A percentile compares a stretch with the other conserved stretches of the same genome.
phyloP scores from a whole-genome alignment of 1,139 yeast genomes.

The Saccharomyces hybrid region DNA sequence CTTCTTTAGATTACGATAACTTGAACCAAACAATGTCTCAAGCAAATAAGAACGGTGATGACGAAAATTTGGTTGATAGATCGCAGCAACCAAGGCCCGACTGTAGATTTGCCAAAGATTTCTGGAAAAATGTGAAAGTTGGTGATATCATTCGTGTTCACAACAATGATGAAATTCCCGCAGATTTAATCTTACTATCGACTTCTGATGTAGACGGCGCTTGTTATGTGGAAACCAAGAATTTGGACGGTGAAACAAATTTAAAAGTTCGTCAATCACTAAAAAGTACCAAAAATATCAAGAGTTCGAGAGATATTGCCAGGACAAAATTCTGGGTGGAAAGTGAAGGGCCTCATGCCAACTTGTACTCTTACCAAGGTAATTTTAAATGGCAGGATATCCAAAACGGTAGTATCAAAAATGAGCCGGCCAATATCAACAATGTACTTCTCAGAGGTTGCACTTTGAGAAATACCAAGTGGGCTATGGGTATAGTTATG shows the following conservation, averaged over 20 bases:
- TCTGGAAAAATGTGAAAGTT: slow-evolving; percentile 84
- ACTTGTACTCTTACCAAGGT: slow-evolving; percentile 78
- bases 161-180: slow-evolving; percentile 89
- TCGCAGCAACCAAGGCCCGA: slow-evolving; percentile 23
- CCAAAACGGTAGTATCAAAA: slow-evolving; percentile 37
- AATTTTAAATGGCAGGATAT: slow-evolving; percentile 36
- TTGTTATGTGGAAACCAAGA: slow-evolving; percentile 89
- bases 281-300: slow-evolving; percentile 57
- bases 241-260: slow-evolving; percentile 94
- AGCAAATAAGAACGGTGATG: slow-evolving; percentile 7
- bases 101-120: slow-evolving; percentile 53
- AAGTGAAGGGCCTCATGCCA: slow-evolving; percentile 84
- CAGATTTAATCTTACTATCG: slow-evolving; percentile 72
- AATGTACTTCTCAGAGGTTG: slow-evolving; percentile 85
- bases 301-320: slow-evolving; percentile 65
- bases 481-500: slow-evolving; percentile 85
- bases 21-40: slow-evolving; percentile 10
- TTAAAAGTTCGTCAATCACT: slow-evolving; percentile 73
- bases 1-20: slow-evolving; percentile 21
- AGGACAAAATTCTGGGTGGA: slow-evolving; percentile 76
- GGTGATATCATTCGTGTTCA: slow-evolving; percentile 85
- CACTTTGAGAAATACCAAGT: slow-evolving; percentile 79
- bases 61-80: slow-evolving; percentile 22
- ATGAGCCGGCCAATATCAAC: slow-evolving; percentile 73
- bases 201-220: slow-evolving; percentile 86